Evolutionary conservation across 495 filamentous ascomycete species (phyloP).

Genomic region (Penicillium soppii): DNA sequence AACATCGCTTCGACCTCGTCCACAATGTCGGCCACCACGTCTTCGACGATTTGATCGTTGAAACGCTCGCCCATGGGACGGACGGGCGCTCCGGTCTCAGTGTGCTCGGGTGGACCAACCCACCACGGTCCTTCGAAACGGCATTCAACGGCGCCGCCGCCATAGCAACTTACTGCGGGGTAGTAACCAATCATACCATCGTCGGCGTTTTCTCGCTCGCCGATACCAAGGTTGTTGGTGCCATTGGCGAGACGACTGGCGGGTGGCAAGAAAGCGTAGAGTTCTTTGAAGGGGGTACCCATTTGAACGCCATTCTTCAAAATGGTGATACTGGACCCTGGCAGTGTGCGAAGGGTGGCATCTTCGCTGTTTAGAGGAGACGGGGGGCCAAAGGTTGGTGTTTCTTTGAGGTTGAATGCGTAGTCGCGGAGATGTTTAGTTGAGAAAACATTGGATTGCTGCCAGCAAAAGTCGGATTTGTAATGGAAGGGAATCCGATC

Average conservation of each 20-base stretch:
- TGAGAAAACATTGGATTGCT: conserved; percentile 86
- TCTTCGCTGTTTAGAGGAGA: conserved; percentile 65
- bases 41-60: conserved; percentile 93
- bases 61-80: conserved; percentile 75
- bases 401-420: conserved; percentile 49
- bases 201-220: conserved; percentile 78
- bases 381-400: conserved; percentile 51
- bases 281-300: conserved; percentile 83
- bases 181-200: conserved; percentile 95
- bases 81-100: conserved; percentile 39
- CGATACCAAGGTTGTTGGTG: conserved; percentile 65
- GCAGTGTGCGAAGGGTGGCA: conserved; percentile 75
- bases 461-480: conserved; percentile 90
- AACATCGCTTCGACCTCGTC: conserved; percentile 77
- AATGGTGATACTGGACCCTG: conserved; percentile 79
- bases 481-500: conserved; percentile 93
- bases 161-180: conserved; percentile 88
- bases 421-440: conserved; percentile 85
- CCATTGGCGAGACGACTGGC: conserved; percentile 64
- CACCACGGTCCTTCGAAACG: conserved; percentile 92
- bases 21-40: conserved; percentile 85
- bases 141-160: conserved; percentile 84
- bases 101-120: conserved; percentile 64
- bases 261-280: conserved; percentile 89
- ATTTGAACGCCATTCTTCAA: conserved; percentile 89